Base-by-base conservation (phyloP, 1,284 basidiomycete genomes). In the Xanthoconium separans region DNA sequence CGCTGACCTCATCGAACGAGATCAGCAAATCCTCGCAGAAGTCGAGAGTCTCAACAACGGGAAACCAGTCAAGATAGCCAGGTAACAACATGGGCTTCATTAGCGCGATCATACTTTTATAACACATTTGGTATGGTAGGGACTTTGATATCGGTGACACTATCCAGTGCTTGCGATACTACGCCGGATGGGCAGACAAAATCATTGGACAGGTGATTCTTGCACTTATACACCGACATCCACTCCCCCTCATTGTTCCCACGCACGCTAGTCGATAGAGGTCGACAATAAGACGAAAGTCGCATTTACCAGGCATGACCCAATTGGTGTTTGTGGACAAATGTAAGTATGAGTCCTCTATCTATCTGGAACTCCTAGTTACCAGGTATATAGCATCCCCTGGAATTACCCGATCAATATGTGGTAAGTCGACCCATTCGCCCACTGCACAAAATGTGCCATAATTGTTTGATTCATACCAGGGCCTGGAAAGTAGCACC, bases 371-470 rank as follows among this genome's bases (percentile, higher is more conserved):
- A 48, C 57, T 31, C 47, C 36, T 47, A 45, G 16, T 57, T 50
- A 30, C 29, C 51, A 39, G 57, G 39, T 22, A 40, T 40, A 39
- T 40, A 92, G 90, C 62, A 92, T 93, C 59, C 91, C 91, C 12
- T 93, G 89, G 90, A 95, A 95, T 74, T 95, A 94, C 70, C 94
- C 93, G 15, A 89, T 96, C 69, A 83, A 83, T 62, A 95, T 95
- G 92, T 92, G 91, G 87, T 86, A 70, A 27, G 39, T n/a, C 7
- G 18, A 64, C 29, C 22, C 37, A 16, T 44, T 29, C 36, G 39
- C 47, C 29, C 49, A 53, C 58, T 47, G 56, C 43, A 49, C 48
- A 36, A 47, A 55, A 56, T 27, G 43, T 57, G 48, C 47, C 43
- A 45, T 53, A 24, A 42, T 49, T 27, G 51, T 31, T 39, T 7